A percentile compares a stretch with the other conserved stretches of the same genome.
These are phyloP conservation scores for Singerocomus rubriflavus DNA, from an alignment of 1,284 basidiomycete species.

Conservation along the genomic window DNA sequence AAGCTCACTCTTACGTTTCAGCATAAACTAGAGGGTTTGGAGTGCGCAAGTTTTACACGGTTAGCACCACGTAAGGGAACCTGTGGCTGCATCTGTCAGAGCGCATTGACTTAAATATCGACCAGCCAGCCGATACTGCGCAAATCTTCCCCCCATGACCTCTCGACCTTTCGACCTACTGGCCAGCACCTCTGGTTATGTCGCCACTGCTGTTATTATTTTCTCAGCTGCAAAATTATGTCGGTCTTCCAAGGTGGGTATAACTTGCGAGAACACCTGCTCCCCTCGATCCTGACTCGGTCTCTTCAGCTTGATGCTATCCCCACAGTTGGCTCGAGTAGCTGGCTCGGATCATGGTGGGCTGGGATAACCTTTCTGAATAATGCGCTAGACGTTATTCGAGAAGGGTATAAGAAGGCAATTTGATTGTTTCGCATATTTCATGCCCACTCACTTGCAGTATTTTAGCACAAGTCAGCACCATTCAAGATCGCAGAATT, in stretches of 20 bases:
- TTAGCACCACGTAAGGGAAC: no score
- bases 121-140: neutral
- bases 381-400: conserved; percentile 10
- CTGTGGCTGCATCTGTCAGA: no score
- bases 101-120: neutral
- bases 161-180: neutral
- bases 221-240: neutral
- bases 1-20: no score
- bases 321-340: conserved; percentile 1
- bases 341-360: conserved; percentile 19
- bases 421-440: neutral
- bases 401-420: conserved; percentile 24
- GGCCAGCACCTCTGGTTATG: neutral
- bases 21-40: no score
- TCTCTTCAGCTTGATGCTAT: neutral
- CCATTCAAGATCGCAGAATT: conserved; percentile 42
- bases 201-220: neutral
- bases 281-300: neutral
- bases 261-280: no score
- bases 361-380: conserved; percentile 10
- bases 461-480: conserved; percentile 16
- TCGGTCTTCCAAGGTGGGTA: neutral
- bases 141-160: neutral
- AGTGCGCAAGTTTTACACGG: no score
- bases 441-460: neutral